These are phyloP conservation scores for Penicillium brasilianum DNA, from an alignment of 2,329 filamentous ascomycete species.

Conservation along the genomic window DNA sequence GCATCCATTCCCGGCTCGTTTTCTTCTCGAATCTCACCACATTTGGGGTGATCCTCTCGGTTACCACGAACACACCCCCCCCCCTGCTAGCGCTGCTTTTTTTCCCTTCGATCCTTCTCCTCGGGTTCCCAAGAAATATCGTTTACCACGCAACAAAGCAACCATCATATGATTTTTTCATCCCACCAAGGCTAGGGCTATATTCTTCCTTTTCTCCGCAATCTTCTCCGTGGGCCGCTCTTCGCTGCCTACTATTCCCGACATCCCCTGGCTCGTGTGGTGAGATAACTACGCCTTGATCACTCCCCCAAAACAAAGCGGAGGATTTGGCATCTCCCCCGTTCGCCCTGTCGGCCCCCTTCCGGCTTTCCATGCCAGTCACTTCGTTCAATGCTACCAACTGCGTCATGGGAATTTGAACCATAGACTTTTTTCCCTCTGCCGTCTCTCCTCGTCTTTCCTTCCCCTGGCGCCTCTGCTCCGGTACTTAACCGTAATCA, in stretches of 20 bases:
- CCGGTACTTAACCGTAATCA: conserved; percentile 1
- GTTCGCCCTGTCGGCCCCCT: background rate
- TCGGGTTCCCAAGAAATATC: conserved; percentile 8
- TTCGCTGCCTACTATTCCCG: conserved; percentile 9
- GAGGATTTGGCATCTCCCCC: background rate
- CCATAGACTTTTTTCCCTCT: background rate
- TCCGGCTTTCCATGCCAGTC: conserved; percentile 7
- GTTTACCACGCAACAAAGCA: background rate
- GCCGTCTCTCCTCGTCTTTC: background rate
- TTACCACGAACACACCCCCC: background rate
- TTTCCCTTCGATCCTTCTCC: conserved; percentile 7
- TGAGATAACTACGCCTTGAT: background rate
- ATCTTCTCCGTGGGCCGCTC: conserved; percentile 9
- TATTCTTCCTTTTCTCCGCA: background rate
- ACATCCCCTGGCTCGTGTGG: background rate
- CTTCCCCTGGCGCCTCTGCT: background rate
- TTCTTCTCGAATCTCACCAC: background rate
- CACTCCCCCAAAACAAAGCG: background rate
- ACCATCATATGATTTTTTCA: conserved; percentile 22
- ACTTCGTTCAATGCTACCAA: background rate
- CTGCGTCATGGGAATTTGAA: conserved; percentile 17
- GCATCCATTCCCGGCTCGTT: background rate
- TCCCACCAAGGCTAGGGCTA: background rate
- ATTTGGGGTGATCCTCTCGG: background rate
- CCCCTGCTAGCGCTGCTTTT: conserved; percentile 5